Evolutionary conservation across 2,329 filamentous ascomycete species (phyloP).

Genomic region (Penicillium sp.): DNA sequence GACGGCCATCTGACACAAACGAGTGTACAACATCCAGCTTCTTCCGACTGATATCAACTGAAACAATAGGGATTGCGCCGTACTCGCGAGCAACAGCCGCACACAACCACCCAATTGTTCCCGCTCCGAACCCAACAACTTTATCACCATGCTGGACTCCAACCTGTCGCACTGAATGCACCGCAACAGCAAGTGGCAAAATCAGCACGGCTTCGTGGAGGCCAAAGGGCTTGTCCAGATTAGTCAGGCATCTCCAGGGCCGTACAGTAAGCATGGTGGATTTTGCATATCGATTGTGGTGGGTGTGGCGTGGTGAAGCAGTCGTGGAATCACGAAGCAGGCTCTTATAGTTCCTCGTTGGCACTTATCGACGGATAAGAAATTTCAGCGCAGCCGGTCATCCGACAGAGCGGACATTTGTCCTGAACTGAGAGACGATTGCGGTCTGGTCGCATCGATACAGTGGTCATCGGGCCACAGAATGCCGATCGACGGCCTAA

Average conservation of each 20-base stretch:
- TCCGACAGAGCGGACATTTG: neutral
- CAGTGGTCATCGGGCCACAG: neutral
- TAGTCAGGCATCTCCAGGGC: constrained; percentile 32
- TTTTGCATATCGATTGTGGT: constrained; percentile 30
- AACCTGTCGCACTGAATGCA: constrained; percentile 47
- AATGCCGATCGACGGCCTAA: neutral
- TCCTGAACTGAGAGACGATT: neutral
- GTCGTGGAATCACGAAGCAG: neutral
- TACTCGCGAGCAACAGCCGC: constrained; percentile 64
- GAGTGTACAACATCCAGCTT: constrained; percentile 57
- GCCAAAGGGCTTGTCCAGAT: constrained; percentile 5
- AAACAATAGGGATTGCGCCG: constrained; percentile 61
- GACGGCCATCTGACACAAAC: constrained; percentile 10
- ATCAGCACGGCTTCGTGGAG: constrained; percentile 41
- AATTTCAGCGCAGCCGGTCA: neutral
- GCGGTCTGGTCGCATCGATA: neutral
- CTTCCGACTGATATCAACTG: constrained; percentile 61
- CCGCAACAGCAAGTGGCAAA: constrained; percentile 52
- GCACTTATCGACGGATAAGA: neutral
- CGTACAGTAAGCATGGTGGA: constrained; percentile 47
- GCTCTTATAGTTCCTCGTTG: constrained; percentile 1
- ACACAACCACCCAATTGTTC: constrained; percentile 63
- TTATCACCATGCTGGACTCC: constrained; percentile 44
- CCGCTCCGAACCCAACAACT: constrained; percentile 63
- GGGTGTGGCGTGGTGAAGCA: neutral